Conservation (phyloP, 352 stramenopile species). For the Pseudoperonospora humuli region DNA sequence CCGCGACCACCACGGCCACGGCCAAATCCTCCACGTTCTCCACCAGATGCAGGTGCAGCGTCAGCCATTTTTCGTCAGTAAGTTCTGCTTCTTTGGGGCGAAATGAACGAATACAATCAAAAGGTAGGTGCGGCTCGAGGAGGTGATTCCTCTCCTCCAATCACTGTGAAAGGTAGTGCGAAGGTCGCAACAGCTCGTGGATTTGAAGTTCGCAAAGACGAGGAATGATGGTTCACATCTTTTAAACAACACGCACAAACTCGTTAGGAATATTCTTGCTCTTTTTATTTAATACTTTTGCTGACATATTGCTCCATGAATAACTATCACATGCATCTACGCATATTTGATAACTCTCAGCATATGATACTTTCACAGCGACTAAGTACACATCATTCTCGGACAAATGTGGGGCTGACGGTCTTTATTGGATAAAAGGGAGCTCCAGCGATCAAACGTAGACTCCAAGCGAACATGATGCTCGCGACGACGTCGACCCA, state of each 20-base stretch:
- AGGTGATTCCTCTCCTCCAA: conserved; percentile 22
- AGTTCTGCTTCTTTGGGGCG: conserved; percentile 55
- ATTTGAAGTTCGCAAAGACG: not conserved
- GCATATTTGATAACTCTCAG: not conserved
- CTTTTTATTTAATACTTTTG: not conserved
- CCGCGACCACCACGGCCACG: conserved; percentile 80
- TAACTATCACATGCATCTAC: not conserved
- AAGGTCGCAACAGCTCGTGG: conserved; percentile 22
- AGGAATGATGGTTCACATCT: conserved; percentile 2
- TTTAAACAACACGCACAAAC: not conserved
- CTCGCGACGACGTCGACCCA: conserved; percentile 44
- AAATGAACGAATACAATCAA: conserved; percentile 78
- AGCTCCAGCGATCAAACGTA: not conserved
- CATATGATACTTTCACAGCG: not conserved
- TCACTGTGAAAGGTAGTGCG: conserved; percentile 26
- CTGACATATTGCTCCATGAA: no score
- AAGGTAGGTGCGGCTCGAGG: not conserved
- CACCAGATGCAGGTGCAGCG: conserved; percentile 43
- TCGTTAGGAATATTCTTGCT: not conserved
- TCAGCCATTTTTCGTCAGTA: conserved; percentile 62
- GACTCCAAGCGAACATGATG: conserved; percentile 20
- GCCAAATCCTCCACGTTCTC: conserved; percentile 92
- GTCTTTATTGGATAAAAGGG: conserved; percentile 20
- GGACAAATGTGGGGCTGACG: conserved; percentile 16
- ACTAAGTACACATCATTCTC: conserved; percentile 1